These are phyloP conservation scores for Baudoinia panamericana DNA, from an alignment of 495 filamentous ascomycete genomes.

Conservation along the genomic window DNA sequence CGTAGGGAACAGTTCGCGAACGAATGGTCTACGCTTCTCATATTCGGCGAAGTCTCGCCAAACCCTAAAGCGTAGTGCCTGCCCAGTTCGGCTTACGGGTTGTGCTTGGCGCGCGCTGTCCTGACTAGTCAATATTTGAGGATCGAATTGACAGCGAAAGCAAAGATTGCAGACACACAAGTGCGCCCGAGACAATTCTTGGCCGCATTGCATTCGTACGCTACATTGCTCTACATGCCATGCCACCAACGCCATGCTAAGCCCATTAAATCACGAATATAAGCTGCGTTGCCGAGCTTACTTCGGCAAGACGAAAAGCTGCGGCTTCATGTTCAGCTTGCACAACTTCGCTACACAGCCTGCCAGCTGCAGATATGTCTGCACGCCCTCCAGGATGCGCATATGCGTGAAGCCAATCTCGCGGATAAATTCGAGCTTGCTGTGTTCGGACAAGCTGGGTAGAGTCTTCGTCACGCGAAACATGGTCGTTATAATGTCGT, in stretches of 20 bases:
- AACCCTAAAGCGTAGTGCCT: too few relatives aligned
- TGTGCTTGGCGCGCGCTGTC: too few relatives aligned
- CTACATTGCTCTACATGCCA: too few relatives aligned
- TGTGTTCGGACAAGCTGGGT: constrained; percentile 75
- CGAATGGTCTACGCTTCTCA: too few relatives aligned
- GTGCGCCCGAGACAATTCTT: not conserved
- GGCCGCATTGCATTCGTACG: not conserved
- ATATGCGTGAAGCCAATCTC: constrained; percentile 99
- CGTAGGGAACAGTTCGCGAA: too few relatives aligned
- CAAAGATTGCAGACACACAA: not conserved
- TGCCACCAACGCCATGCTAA: constrained; percentile 16
- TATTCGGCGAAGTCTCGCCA: too few relatives aligned
- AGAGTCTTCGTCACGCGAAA: constrained; percentile 96
- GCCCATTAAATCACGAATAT: not conserved
- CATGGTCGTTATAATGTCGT: constrained; percentile 98
- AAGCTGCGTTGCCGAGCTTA: constrained; percentile 1
- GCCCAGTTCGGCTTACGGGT: too few relatives aligned
- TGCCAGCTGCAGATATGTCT: constrained; percentile 83
- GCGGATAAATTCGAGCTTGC: constrained; percentile 89
- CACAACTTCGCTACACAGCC: constrained; percentile 81
- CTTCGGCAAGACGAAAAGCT: constrained; percentile 53
- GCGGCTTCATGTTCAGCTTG: constrained; percentile 89
- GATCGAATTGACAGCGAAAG: too few relatives aligned
- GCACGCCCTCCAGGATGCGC: constrained; percentile 92
- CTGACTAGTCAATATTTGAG: too few relatives aligned